Percentiles rank a stretch among this genome's conserved stretches.
These are phyloP conservation scores for Ceratobasidium sp. DNA, from an alignment of 1,284 basidiomycete genomes.

Conservation along the genomic window DNA sequence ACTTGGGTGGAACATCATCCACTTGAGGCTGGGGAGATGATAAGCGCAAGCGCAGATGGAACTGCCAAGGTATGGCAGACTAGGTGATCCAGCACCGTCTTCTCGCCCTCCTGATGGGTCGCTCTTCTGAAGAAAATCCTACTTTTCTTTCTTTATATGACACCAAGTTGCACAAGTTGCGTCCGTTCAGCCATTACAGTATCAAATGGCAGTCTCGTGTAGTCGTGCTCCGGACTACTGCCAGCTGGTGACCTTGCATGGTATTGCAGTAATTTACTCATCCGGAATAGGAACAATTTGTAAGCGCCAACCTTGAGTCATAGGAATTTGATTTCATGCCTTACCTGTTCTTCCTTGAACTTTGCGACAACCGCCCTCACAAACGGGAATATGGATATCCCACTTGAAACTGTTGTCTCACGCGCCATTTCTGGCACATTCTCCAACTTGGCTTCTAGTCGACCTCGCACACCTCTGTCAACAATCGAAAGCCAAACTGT, in stretches of 20 bases:
- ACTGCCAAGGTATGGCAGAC: conserved; percentile 79
- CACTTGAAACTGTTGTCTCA: background rate
- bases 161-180: too few relatives aligned
- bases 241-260: too few relatives aligned
- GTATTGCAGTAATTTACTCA: background rate
- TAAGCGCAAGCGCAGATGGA: conserved; percentile 89
- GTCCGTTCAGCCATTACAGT: too few relatives aligned
- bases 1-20: conserved; percentile 93
- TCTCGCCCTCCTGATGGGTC: too few relatives aligned
- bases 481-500: background rate
- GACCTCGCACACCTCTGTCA: background rate
- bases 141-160: too few relatives aligned
- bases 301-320: background rate
- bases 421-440: background rate
- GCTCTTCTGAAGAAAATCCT: too few relatives aligned
- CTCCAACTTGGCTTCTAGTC: background rate
- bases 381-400: conserved; percentile 6
- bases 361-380: background rate
- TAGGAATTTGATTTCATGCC: background rate
- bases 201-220: too few relatives aligned
- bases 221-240: too few relatives aligned
- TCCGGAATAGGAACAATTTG: background rate
- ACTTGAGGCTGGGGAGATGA: conserved; percentile 79
- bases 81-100: background rate
- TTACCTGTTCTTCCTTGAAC: background rate